Evolutionary conservation across 1,284 basidiomycete species (phyloP), one percentile per base, ranked within the genome.

Genomic region (Cryptococcus floricola): DNA sequence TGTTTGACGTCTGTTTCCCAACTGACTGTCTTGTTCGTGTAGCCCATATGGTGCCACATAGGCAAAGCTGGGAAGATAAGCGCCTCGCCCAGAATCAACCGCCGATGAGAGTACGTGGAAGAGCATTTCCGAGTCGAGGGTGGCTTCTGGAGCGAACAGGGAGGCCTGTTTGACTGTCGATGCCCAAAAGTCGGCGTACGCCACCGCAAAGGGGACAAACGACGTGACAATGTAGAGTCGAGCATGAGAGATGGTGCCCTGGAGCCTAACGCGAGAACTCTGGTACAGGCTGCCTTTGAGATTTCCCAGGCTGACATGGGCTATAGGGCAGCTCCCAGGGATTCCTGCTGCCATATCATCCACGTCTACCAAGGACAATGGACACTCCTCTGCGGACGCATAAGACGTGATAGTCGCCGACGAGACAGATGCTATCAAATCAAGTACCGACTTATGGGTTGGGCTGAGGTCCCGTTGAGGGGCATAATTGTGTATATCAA

Each of bases 21-120:
- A 61, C 25, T 64, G 61, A 39, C 37, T 50, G 50, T 74, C 71
- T 31, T 68, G 56, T 10, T 69, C 62, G 19, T 76, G 74, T 4
- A 76, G 63, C n/a, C 65, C 70, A 55, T 72, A 74, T 1, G 66
- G 55, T 16, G 59, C 53, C 38, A 71, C 70, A 53, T 62, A 61
- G 5, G 63, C 60, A 56, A 74, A 76, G 1, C 54, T 50, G 0
- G 73, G 73, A 1, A 61, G 50, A 6, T 63, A 58, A 2, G 52
- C 18, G 1, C 59, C 31, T n/a, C 56, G 52, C n/a, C 50, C 57
- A 14, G 41, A 39, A 6, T 42, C 47, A 6, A 53, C 38, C 0
- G 65, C 65, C 1, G 55, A 54, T 5, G 53, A 54, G n/a, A 69
- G 37, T 4, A 69, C 63, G 27, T 57, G 54, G 55, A 65, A 68